Percentiles rank a stretch among this genome's conserved stretches.
Evolutionary conservation across 2,329 filamentous ascomycete species (phyloP).

Genomic region (Diaporthe destruens): DNA sequence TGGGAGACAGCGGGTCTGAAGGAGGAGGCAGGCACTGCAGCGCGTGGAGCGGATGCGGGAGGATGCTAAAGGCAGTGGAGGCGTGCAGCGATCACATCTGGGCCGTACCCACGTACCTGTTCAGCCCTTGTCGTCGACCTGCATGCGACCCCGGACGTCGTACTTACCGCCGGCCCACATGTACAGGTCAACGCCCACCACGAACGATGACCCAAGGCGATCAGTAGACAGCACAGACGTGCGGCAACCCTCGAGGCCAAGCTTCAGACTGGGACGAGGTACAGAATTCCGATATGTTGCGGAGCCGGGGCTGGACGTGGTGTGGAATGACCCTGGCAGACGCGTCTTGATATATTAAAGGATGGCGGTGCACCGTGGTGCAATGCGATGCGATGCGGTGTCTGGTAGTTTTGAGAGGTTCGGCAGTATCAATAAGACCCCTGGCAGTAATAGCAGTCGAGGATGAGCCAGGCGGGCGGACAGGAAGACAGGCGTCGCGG

Average conservation of each 20-base stretch:
- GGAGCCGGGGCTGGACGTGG: neutral
- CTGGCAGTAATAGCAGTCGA: conserved; percentile 10
- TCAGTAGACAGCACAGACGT: conserved; percentile 33
- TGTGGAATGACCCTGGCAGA: conserved; percentile 10
- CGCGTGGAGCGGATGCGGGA: conserved; percentile 36
- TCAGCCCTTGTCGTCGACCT: conserved; percentile 17
- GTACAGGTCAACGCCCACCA: too few relatives aligned
- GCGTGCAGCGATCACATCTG: conserved; percentile 37
- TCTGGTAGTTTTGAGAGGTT: conserved; percentile 8
- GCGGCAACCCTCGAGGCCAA: conserved; percentile 25
- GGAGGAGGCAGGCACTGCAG: conserved; percentile 34
- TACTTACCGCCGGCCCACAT: neutral
- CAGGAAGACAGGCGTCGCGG: neutral
- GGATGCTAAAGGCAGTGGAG: conserved; percentile 38
- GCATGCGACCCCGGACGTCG: conserved; percentile 27
- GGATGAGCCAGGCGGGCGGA: neutral
- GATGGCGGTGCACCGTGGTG: conserved; percentile 11
- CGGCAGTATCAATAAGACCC: conserved; percentile 11
- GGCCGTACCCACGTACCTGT: conserved; percentile 27
- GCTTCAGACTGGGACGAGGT: neutral
- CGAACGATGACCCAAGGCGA: neutral
- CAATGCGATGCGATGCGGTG: conserved; percentile 11
- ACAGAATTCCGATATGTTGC: neutral
- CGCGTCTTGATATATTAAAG: conserved; percentile 16
- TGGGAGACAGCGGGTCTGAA: conserved; percentile 32